Conservation (phyloP, 1,139 yeast species). For the Candida sp. region DNA sequence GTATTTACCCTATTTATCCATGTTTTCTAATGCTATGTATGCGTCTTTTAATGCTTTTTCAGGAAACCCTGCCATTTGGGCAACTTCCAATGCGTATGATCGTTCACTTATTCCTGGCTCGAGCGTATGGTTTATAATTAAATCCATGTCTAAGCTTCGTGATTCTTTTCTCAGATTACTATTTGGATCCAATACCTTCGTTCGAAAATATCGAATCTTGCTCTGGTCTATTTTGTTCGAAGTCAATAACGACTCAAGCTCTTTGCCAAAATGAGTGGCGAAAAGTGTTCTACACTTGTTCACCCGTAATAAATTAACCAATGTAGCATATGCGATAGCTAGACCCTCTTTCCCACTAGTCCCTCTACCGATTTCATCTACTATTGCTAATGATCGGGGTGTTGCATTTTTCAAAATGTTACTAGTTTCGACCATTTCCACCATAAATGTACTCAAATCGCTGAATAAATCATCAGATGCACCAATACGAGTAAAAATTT, state of each 20-base stretch:
- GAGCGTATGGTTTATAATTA: conserved; percentile 61
- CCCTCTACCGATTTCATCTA: conserved; percentile 97
- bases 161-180: neutral
- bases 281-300: conserved; percentile 77
- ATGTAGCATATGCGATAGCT: conserved; percentile 83
- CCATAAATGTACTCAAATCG: conserved; percentile 94
- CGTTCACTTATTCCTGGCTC: conserved; percentile 69
- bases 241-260: conserved; percentile 37
- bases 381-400: conserved; percentile 69
- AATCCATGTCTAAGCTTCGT: conserved; percentile 8
- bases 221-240: conserved; percentile 24
- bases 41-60: conserved; percentile 53
- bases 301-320: conserved; percentile 50
- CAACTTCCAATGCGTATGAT: conserved; percentile 86
- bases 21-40: conserved; percentile 12
- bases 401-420: conserved; percentile 78
- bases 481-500: conserved; percentile 83
- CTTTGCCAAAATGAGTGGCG: conserved; percentile 91
- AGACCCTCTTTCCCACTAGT: conserved; percentile 89
- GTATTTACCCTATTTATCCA: conserved; percentile 1
- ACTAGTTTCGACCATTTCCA: conserved; percentile 96
- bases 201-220: conserved; percentile 46
- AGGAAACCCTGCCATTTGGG: conserved; percentile 84
- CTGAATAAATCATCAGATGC: conserved; percentile 88
- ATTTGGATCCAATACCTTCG: conserved; percentile 33